Conservation (phyloP, 2,329 filamentous ascomycete species). For the Trichophyton rubrum region DNA sequence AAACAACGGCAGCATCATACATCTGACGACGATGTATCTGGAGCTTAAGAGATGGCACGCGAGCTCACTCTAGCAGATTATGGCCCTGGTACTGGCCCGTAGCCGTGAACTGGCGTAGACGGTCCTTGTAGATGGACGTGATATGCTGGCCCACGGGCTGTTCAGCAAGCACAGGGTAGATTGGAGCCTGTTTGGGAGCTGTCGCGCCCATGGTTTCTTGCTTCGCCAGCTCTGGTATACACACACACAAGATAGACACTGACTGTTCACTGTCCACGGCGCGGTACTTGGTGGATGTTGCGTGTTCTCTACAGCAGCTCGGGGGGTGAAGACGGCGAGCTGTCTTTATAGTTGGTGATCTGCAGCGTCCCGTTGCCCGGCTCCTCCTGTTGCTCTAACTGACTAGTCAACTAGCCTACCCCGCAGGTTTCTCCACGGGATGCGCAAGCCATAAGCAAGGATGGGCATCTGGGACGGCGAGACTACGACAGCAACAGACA, state of each 20-base stretch:
- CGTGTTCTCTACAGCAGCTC: too few species aligned
- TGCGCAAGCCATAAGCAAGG: background rate
- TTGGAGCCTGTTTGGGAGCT: constrained; percentile 24
- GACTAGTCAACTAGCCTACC: background rate
- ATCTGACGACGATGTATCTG: background rate
- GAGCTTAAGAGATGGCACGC: background rate
- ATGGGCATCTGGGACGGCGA: background rate
- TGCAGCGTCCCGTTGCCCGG: background rate
- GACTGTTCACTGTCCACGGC: background rate
- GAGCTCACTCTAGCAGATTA: constrained; percentile 56
- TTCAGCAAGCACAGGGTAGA: constrained; percentile 40
- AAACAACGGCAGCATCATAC: background rate
- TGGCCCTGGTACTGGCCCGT: constrained; percentile 64
- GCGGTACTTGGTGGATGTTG: too few species aligned
- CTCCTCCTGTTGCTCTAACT: background rate
- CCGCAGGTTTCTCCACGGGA: background rate
- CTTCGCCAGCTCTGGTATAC: background rate
- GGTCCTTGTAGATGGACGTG: constrained; percentile 68
- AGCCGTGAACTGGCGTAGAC: constrained; percentile 68
- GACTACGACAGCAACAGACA: background rate
- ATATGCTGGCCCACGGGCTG: constrained; percentile 64
- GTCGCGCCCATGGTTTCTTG: constrained; percentile 26
- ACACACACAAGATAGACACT: background rate
- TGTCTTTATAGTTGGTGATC: background rate
- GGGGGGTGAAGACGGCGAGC: background rate